Percentiles rank a stretch among this genome's conserved stretches.
phyloP scores from a whole-genome alignment of 345 rosid species.

The Alliaria petiolata region DNA sequence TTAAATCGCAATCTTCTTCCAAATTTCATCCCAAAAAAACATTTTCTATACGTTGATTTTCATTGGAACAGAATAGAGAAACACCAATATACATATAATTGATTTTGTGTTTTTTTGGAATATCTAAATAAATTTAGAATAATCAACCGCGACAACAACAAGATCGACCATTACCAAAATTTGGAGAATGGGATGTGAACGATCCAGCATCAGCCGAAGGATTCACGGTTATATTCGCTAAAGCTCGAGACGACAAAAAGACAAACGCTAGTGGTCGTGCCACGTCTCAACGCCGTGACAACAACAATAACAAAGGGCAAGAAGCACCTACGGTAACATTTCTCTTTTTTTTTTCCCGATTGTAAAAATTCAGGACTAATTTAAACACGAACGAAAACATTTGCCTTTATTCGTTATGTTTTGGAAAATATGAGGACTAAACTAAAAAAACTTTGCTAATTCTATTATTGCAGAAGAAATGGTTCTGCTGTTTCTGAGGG shows the following conservation, averaged over 20 bases:
- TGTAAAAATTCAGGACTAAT: neutral
- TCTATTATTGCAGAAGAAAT: slow-evolving; percentile 55
- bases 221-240: slow-evolving; percentile 62
- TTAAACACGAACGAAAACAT: neutral
- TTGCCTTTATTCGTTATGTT: neutral
- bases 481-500: slow-evolving; percentile 73
- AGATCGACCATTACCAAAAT: slow-evolving; percentile 63
- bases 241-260: slow-evolving; percentile 67
- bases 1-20: too few relatives aligned
- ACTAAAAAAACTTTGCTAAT: neutral
- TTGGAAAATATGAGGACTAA: neutral
- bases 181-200: slow-evolving; percentile 77
- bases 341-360: neutral
- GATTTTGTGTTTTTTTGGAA: neutral
- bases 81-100: too few relatives aligned
- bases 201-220: slow-evolving; percentile 79
- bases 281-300: slow-evolving; percentile 32
- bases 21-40: too few relatives aligned
- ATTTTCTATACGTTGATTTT: too few relatives aligned
- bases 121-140: slow-evolving; percentile 2
- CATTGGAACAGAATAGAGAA: neutral
- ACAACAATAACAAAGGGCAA: slow-evolving; percentile 15
- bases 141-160: slow-evolving; percentile 43
- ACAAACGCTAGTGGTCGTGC: slow-evolving; percentile 36
- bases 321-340: slow-evolving; percentile 30